phyloP scores from a whole-genome alignment of 768 basidiomycete genomes.

The Boletellus sp. region DNA sequence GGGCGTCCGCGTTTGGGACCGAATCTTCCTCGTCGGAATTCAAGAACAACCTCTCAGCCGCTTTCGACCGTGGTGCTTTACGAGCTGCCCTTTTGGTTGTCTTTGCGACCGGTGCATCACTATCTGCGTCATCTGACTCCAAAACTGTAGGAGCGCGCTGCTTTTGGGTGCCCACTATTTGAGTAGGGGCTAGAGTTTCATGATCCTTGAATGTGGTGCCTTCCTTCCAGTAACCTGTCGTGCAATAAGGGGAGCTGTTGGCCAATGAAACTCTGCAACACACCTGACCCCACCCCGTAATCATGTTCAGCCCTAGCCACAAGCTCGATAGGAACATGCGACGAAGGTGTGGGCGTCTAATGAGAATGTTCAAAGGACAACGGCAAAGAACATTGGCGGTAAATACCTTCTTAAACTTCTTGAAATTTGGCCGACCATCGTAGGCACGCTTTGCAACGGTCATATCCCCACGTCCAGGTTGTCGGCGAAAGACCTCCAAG shows the following conservation, averaged over 20 bases:
- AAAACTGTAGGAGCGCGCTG: slow-evolving; percentile 31
- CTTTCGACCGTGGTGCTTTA: slow-evolving; percentile 30
- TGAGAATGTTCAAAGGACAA: neutral
- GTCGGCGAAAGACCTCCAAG: slow-evolving; percentile 48
- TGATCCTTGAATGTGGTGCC: slow-evolving; percentile 19
- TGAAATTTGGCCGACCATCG: slow-evolving; percentile 60
- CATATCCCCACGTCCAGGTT: slow-evolving; percentile 15
- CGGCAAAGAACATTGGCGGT: slow-evolving; percentile 7
- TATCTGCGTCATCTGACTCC: slow-evolving; percentile 40
- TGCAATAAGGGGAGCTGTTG: neutral
- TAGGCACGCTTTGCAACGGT: slow-evolving; percentile 35
- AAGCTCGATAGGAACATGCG: slow-evolving; percentile 46
- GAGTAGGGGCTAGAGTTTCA: slow-evolving; percentile 19
- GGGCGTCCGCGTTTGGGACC: neutral
- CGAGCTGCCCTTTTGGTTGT: slow-evolving; percentile 12
- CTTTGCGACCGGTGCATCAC: slow-evolving; percentile 15
- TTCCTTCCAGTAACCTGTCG: slow-evolving; percentile 57
- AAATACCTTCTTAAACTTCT: slow-evolving; percentile 74
- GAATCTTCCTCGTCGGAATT: slow-evolving; percentile 44
- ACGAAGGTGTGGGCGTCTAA: slow-evolving; percentile 28
- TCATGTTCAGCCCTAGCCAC: slow-evolving; percentile 49
- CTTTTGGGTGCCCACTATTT: slow-evolving; percentile 16
- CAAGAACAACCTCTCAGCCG: slow-evolving; percentile 46
- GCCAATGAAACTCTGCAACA: slow-evolving; percentile 6
- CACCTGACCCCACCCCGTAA: slow-evolving; percentile 52